Evolutionary conservation across 2,329 filamentous ascomycete species (phyloP).

Genomic region (Cladophialophora bantiana): DNA sequence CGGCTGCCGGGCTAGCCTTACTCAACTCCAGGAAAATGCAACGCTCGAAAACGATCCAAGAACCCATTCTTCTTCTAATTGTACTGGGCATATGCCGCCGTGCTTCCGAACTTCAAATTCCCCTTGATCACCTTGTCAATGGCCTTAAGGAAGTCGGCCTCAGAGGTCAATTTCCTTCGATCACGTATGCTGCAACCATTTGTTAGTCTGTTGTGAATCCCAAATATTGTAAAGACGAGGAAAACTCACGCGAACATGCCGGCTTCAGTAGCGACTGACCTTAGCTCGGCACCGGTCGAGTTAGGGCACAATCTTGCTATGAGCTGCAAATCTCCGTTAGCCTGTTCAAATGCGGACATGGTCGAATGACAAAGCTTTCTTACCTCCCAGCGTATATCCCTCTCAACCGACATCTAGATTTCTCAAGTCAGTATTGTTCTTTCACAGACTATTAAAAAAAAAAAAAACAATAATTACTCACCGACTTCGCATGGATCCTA

Average conservation of each 20-base stretch:
- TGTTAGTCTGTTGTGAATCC: not conserved
- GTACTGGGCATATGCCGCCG: conserved; percentile 85
- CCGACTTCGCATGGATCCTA: conserved; percentile 65
- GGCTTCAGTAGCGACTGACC: conserved; percentile 96
- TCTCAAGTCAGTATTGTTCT: conserved; percentile 65
- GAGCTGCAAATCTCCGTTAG: conserved; percentile 53
- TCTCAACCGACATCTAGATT: conserved; percentile 88
- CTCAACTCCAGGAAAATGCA: conserved; percentile 30
- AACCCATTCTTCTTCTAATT: conserved; percentile 67
- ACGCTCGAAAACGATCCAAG: conserved; percentile 20
- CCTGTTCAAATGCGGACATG: not conserved
- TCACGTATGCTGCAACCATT: not conserved
- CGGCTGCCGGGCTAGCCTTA: conserved; percentile 3
- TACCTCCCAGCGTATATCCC: conserved; percentile 93
- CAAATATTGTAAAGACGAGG: not conserved
- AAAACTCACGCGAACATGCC: conserved; percentile 81
- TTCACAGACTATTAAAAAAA: not conserved
- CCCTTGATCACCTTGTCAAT: conserved; percentile 82
- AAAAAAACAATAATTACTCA: no score
- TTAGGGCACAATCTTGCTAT: conserved; percentile 97
- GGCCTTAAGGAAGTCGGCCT: conserved; percentile 97
- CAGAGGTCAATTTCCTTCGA: conserved; percentile 92
- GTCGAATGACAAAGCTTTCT: not conserved
- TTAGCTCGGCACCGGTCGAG: conserved; percentile 91
- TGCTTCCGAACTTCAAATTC: conserved; percentile 99